Percentiles rank a stretch among this genome's conserved stretches.
These are phyloP conservation scores for Tephrocybe rancida DNA, from an alignment of 768 basidiomycete genomes.

Conservation along the genomic window DNA sequence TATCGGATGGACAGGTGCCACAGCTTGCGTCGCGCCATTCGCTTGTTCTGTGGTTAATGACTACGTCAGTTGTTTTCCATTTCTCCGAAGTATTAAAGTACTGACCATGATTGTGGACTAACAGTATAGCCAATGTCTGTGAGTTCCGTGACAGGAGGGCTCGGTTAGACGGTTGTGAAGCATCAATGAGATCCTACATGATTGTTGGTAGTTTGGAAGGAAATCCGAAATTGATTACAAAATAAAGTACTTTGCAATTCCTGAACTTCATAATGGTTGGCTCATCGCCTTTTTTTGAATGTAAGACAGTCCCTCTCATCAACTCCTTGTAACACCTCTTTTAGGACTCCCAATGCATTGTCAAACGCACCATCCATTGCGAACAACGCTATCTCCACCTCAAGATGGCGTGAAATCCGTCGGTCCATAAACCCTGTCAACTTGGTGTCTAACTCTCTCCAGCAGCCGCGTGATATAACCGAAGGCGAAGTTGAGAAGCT, in stretches of 20 bases:
- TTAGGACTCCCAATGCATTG: neutral
- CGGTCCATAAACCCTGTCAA: neutral
- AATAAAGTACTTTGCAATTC: too few species aligned
- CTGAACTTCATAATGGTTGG: neutral
- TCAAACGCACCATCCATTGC: neutral
- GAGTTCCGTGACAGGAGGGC: too few species aligned
- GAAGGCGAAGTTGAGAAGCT: neutral
- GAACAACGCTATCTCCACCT: neutral
- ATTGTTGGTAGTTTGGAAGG: too few species aligned
- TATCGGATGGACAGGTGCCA: slow-evolving; percentile 37
- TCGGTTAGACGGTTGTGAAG: too few species aligned
- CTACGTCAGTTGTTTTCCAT: slow-evolving; percentile 26
- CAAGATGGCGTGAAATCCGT: neutral
- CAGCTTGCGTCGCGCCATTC: slow-evolving; percentile 34
- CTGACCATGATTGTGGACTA: neutral
- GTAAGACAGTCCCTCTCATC: neutral
- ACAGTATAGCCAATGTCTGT: slow-evolving; percentile 30
- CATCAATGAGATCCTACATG: too few species aligned
- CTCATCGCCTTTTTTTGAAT: neutral
- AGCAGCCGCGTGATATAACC: neutral
- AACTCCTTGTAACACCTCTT: neutral
- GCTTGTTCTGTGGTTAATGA: slow-evolving; percentile 34
- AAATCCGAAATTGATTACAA: too few species aligned
- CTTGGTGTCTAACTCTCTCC: neutral
- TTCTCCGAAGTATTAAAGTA: neutral